Percentiles rank a stretch among this genome's conserved stretches.
Evolutionary conservation across 2,329 filamentous ascomycete genomes (phyloP).

Genomic region (Microdochium nivale): DNA sequence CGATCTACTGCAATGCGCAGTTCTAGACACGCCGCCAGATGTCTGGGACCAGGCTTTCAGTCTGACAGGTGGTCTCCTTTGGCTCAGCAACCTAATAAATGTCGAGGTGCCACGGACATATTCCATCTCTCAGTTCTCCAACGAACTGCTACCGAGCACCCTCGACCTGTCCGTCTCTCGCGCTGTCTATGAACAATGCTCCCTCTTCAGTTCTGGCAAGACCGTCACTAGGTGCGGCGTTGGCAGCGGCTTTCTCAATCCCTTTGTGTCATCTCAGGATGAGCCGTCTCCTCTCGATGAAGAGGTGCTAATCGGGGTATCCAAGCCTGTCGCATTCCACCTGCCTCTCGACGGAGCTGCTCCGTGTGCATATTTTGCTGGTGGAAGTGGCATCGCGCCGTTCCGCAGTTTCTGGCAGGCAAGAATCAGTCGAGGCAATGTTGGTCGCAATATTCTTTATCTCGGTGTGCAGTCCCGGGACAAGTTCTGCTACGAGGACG

Average conservation of each 20-base stretch:
- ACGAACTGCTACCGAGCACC: conserved; percentile 40
- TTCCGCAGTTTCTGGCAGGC: conserved; percentile 47
- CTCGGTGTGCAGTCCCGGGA: conserved; percentile 43
- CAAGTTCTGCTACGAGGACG: conserved; percentile 41
- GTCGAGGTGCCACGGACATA: conserved; percentile 44
- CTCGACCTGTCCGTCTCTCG: conserved; percentile 43
- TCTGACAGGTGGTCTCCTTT: conserved; percentile 29
- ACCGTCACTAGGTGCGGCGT: no score
- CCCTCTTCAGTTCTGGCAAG: conserved; percentile 42
- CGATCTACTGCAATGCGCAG: conserved; percentile 38
- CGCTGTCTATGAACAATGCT: conserved; percentile 38
- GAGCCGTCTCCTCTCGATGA: conserved; percentile 31
- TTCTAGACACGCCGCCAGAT: conserved; percentile 35
- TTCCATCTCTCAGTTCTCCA: conserved; percentile 40
- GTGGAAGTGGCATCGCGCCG: conserved; percentile 43
- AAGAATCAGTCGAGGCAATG: conserved; percentile 24
- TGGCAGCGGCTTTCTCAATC: no score
- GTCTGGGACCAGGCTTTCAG: conserved; percentile 43
- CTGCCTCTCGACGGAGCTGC: conserved; percentile 39
- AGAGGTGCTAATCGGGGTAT: conserved; percentile 42
- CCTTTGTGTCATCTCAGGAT: conserved; percentile 17
- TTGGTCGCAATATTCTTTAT: conserved; percentile 39
- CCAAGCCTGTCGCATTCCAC: conserved; percentile 41
- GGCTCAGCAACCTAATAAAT: conserved; percentile 36
- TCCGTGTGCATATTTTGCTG: conserved; percentile 43